Percentiles rank a stretch among this genome's conserved stretches.
Conservation (phyloP, 805 yeast species). For the Jamesozyma rosinii region DNA sequence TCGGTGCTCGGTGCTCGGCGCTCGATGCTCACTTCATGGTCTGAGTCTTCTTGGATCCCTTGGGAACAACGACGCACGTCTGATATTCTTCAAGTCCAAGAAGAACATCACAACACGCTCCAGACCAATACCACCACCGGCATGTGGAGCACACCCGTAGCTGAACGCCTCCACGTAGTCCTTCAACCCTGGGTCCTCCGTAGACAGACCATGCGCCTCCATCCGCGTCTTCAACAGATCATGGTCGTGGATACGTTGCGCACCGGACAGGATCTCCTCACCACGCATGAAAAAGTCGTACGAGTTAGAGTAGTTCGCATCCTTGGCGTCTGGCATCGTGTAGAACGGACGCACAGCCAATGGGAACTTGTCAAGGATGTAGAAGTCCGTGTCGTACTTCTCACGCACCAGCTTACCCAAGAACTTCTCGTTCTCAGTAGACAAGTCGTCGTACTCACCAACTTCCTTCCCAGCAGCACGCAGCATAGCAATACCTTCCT, state of each 20-base stretch:
- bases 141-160: conserved; percentile 97
- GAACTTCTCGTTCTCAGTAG: conserved; percentile 89
- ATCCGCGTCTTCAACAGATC: conserved; percentile 73
- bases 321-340: conserved; percentile 96
- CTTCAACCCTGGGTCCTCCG: conserved; percentile 68
- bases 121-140: conserved; percentile 99
- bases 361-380: conserved; percentile 97
- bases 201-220: conserved; percentile 73
- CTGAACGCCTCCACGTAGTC: conserved; percentile 90
- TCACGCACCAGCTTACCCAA: conserved; percentile 88
- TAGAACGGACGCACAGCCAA: conserved; percentile 94
- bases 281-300: conserved; percentile 99
- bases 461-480: conserved; percentile 71
- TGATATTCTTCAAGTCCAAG: conserved; percentile 91
- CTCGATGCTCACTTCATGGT: too few species aligned
- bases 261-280: conserved; percentile 98
- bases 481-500: conserved; percentile 82
- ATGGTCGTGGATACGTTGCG: conserved; percentile 97
- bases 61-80: conserved; percentile 98
- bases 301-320: conserved; percentile 89
- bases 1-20: too few species aligned
- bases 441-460: conserved; percentile 74
- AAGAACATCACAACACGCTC: conserved; percentile 98
- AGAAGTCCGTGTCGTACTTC: conserved; percentile 94
- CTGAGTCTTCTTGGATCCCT: conserved; percentile 93